Evolutionary conservation across 1,284 basidiomycete genomes (phyloP).

Genomic region (Tilletiopsis washingtonensis): DNA sequence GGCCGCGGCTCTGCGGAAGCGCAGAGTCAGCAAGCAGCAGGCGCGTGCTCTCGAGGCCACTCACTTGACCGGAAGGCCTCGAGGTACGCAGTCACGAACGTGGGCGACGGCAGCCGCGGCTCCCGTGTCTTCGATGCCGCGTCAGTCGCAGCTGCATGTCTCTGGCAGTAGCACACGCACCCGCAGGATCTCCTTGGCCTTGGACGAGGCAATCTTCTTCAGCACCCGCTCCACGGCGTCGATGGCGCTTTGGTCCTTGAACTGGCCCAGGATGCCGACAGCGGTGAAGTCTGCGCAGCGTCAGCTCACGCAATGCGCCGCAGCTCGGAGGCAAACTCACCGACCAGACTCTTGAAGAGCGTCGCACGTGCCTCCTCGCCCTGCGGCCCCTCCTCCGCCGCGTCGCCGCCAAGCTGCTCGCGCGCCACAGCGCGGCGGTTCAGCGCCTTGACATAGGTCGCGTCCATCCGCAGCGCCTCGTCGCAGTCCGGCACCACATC

Average conservation of each 20-base stretch:
- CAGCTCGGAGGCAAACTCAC: not conserved
- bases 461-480: slow-evolving; percentile 75
- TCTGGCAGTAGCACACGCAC: no score
- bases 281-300: slow-evolving; percentile 81
- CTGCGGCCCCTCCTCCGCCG: slow-evolving; percentile 56
- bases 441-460: slow-evolving; percentile 85
- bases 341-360: slow-evolving; percentile 27
- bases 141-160: no score
- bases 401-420: slow-evolving; percentile 67
- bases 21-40: no score
- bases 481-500: slow-evolving; percentile 86
- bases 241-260: slow-evolving; percentile 72
- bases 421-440: slow-evolving; percentile 82
- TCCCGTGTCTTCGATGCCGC: slow-evolving; percentile 70
- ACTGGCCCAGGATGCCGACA: slow-evolving; percentile 85
- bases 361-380: slow-evolving; percentile 30
- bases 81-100: slow-evolving; percentile 92
- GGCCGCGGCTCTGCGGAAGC: slow-evolving; percentile 62
- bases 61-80: slow-evolving; percentile 85
- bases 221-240: slow-evolving; percentile 83
- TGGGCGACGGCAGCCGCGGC: slow-evolving; percentile 76
- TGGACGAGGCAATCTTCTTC: slow-evolving; percentile 68
- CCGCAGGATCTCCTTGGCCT: slow-evolving; percentile 67
- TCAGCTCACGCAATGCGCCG: not conserved
- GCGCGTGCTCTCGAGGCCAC: no score